Evolutionary conservation across 805 yeast species (phyloP), one percentile per base, ranked within the genome.

Genomic region (Candida mattraensis): DNA sequence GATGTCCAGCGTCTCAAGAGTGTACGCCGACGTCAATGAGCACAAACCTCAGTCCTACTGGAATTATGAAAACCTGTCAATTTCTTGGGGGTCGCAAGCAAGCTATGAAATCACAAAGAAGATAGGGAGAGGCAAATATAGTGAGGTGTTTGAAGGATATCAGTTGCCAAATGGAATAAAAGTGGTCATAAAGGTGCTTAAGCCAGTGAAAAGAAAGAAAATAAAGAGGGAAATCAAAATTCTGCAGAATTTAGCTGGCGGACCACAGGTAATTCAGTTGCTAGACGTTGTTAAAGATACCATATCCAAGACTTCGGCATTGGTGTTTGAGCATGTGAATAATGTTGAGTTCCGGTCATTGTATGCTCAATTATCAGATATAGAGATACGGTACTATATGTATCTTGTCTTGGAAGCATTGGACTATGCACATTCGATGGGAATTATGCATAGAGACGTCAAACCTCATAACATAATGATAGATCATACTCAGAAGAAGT

Each of bases 391-490:
- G 49, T 87, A 71, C 66, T 88, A 89, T 60, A 83, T 88, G 73
- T 78, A 76, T 44, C 87, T 87, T 61, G 67, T 88, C 37, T 70
- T 89, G 44, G 80, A 75, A 50, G 96, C 96, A 9, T 69, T 89
- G 48, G 95, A 89, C 57, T 89, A 76, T 59, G 80, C 89, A 24
- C 97, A 89, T 63, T 85, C 95, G 9, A 84, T 84, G 87, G 97
- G 97, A 15, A 87, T 89, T 42, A 88, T 89, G 80, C 97, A 89
- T 57, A 72, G 97, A 58, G 97, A 89, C 62, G 96, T 89, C 37
- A 89, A 89, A 61, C 97, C 97, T 8, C 95, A 89, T 54, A 89
- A 89, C 61, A 85, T 89, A 45, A 89, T 89, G 96, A 89, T 89
- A 49, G 96, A 89, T 60, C 96, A 86, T 37, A 66, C 72, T 42